A percentile compares a stretch with the other conserved stretches of the same genome.
Evolutionary conservation across 805 yeast genomes (phyloP).

Genomic region (Schizosaccharomyces osmophilus): DNA sequence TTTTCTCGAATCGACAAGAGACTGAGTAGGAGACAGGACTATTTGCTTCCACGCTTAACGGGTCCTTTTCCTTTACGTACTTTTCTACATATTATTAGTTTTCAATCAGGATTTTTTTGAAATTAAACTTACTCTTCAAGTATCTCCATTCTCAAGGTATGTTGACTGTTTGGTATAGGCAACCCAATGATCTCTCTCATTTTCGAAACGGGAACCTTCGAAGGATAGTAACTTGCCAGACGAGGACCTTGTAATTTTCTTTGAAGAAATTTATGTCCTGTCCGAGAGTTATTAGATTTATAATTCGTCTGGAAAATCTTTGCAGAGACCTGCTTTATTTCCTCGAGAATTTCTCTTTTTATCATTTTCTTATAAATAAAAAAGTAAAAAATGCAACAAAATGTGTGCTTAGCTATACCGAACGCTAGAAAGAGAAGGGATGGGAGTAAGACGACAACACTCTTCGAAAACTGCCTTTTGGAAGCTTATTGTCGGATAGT

Average conservation of each 20-base stretch:
- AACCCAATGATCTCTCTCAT: too few relatives aligned
- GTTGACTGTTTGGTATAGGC: not conserved
- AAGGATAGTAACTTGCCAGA: not conserved
- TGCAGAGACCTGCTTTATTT: constrained; percentile 1
- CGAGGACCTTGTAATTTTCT: not conserved
- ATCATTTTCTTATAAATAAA: not conserved
- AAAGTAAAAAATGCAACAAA: not conserved
- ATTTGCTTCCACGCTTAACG: not conserved
- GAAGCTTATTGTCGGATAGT: not conserved
- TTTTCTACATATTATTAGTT: not conserved
- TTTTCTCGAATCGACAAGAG: too few relatives aligned
- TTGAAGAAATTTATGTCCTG: not conserved
- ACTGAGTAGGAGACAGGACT: not conserved
- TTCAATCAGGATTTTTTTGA: not conserved
- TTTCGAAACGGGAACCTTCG: not conserved
- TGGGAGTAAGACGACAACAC: too few relatives aligned
- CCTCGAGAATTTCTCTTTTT: not conserved
- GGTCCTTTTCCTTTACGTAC: not conserved
- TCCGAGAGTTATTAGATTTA: not conserved
- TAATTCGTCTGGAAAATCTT: not conserved
- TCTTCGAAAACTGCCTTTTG: too few relatives aligned
- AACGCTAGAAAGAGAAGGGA: not conserved
- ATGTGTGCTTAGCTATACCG: not conserved
- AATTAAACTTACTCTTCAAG: not conserved
- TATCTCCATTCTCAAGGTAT: not conserved